A percentile compares a stretch with the other conserved stretches of the same genome.
phyloP scores from a whole-genome alignment of 495 filamentous ascomycete species.

The Trichoderma gamsii region DNA sequence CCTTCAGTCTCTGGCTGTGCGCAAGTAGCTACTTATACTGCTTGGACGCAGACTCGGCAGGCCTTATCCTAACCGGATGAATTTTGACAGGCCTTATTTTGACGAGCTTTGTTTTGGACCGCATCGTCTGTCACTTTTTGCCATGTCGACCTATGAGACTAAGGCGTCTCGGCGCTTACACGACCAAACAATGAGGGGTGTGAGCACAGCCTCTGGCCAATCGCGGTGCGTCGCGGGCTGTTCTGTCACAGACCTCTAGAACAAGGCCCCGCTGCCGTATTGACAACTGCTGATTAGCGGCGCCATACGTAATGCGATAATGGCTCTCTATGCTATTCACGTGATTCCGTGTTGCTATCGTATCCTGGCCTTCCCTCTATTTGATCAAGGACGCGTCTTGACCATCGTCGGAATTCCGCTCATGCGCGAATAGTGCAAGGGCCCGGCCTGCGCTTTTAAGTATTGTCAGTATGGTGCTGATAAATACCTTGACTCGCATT shows the following conservation, averaged over 20 bases:
- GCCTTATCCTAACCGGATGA: not conserved
- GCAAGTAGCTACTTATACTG: not conserved
- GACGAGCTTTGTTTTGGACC: not conserved
- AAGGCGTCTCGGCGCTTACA: constrained; percentile 10
- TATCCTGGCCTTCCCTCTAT: not conserved
- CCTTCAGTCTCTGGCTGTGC: not conserved
- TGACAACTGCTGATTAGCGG: not conserved
- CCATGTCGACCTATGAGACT: not conserved
- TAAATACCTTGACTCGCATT: not conserved
- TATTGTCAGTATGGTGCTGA: not conserved
- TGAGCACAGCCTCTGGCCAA: constrained; percentile 7
- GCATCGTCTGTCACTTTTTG: constrained; percentile 4
- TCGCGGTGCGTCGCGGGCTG: not conserved
- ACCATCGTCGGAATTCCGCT: constrained; percentile 1
- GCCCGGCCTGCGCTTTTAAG: not conserved
- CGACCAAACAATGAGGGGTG: not conserved
- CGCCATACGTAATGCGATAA: not conserved
- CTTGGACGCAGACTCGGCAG: not conserved
- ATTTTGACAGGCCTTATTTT: not conserved
- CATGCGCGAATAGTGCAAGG: not conserved
- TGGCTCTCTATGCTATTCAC: not conserved
- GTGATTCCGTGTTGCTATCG: not conserved
- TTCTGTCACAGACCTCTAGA: not conserved
- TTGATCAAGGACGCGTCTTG: not conserved
- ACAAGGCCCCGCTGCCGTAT: not conserved